These are phyloP conservation scores for Pythium aristosporum DNA, from an alignment of 352 stramenopile species.

Conservation along the genomic window DNA sequence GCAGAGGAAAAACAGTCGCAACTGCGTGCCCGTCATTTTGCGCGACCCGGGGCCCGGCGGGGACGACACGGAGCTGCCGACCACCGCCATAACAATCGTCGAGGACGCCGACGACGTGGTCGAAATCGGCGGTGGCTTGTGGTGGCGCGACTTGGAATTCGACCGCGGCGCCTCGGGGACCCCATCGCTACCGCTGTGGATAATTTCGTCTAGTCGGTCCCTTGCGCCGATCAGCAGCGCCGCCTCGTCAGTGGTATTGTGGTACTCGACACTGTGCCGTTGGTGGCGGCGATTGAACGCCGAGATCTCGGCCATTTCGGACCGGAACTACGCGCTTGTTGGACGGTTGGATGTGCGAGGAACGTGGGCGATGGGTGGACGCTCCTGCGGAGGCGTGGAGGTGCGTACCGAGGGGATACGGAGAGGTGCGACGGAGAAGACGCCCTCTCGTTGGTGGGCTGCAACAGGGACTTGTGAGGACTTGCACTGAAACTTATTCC, in stretches of 20 bases:
- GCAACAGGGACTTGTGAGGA: no score
- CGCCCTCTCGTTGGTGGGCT: neutral
- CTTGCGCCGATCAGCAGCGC: neutral
- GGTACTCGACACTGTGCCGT: neutral
- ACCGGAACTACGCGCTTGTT: neutral
- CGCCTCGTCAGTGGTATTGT: neutral
- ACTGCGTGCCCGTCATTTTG: slow-evolving; percentile 30
- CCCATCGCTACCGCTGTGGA: neutral
- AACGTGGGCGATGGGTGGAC: neutral
- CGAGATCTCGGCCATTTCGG: slow-evolving; percentile 18
- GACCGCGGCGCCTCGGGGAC: neutral
- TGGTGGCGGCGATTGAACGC: slow-evolving; percentile 22
- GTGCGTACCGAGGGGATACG: neutral
- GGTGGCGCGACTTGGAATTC: slow-evolving; percentile 4
- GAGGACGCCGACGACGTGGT: neutral
- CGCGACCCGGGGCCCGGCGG: neutral
- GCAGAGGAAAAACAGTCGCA: slow-evolving; percentile 51
- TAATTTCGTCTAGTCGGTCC: slow-evolving; percentile 1
- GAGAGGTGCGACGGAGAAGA: neutral
- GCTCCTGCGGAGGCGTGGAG: neutral
- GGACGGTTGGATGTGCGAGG: neutral
- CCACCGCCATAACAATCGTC: neutral
- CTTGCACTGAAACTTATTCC: neutral
- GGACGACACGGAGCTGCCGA: neutral
- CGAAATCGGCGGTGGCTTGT: neutral